Evolutionary conservation across 495 filamentous ascomycete genomes (phyloP), one percentile per base, ranked within the genome.

Genomic region (Daldinia grandis): DNA sequence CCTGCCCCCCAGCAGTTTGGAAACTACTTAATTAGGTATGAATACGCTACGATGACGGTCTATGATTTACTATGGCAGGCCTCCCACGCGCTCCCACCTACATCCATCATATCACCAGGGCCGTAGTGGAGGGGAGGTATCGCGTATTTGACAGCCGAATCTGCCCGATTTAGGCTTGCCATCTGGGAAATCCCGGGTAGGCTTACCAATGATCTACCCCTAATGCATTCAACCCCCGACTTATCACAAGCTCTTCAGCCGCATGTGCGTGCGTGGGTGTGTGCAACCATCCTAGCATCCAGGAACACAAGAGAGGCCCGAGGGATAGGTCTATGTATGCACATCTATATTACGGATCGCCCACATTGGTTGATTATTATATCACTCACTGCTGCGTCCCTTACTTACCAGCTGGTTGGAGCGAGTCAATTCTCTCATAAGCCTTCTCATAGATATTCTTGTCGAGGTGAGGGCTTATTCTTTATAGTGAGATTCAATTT

Each of bases 121-220:
- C 27, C 38, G 65, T 62, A 40, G 62, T 72, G 65, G 58, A 59
- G 56, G 61, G 37, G 58, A 28, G 37, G 24, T 42, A 33, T 40
- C 24, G 56, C 38, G 65, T 50, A 58, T 73, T 62, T 21, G 31
- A 72, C 65, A 65, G 65, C 70, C 70, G 70, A 73, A 0, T 69
- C 70, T 49, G 70, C 65, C 70, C 70, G 70, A 69, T 64, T 60
- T 38, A 72, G 61, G 60, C 50, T 51, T 40, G 17, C 33, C 21
- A 10, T 15, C 61, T 73, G 70, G 70, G 58, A 68, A 73, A 66
- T 66, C 60, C 64, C 69, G 69, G 69, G 69, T 72, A 50, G 60
- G 53, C 60, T 60, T 72, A 68, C 69, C 69, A 68, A 72, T 72
- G 69, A 72, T 72, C 69, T 47, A 68, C 69, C 64, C 69, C 69